These are phyloP conservation scores for Gossypium trilobum DNA, from an alignment of 441 rosid species.

Conservation along the genomic window DNA sequence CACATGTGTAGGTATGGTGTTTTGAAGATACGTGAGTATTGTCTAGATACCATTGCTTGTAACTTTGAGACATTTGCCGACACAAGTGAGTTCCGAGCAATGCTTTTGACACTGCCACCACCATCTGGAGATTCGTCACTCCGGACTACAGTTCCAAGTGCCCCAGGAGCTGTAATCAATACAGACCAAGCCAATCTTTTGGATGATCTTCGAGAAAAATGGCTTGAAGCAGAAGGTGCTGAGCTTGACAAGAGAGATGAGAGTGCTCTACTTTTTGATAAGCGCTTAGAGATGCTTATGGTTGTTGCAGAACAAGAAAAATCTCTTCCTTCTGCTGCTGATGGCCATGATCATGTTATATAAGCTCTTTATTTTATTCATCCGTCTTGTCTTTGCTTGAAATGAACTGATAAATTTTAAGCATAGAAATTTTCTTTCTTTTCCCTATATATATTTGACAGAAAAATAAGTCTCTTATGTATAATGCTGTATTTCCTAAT, in stretches of 20 bases:
- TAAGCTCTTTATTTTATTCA: slow-evolving; percentile 11
- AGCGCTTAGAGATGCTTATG: slow-evolving; percentile 82
- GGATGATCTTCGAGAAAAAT: slow-evolving; percentile 86
- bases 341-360: slow-evolving; percentile 19
- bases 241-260: slow-evolving; percentile 96
- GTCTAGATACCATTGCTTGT: slow-evolving; percentile 72
- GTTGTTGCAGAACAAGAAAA: slow-evolving; percentile 64
- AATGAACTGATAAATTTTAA: not conserved
- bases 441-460: not conserved
- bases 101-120: slow-evolving; percentile 84
- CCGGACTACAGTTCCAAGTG: slow-evolving; percentile 82
- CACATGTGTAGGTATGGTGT: slow-evolving; percentile 72
- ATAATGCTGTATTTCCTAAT: not conserved
- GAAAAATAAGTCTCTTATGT: not conserved
- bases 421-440: not conserved
- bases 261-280: slow-evolving; percentile 78
- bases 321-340: slow-evolving; percentile 22
- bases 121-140: slow-evolving; percentile 90
- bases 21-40: slow-evolving; percentile 73
- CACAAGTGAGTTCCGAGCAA: slow-evolving; percentile 65
- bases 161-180: slow-evolving; percentile 67
- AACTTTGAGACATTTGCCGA: slow-evolving; percentile 85
- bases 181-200: slow-evolving; percentile 75
- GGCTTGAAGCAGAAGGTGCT: slow-evolving; percentile 95
- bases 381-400: not conserved